Conservation (phyloP, 495 filamentous ascomycete genomes). For the Daldinia decipiens region DNA sequence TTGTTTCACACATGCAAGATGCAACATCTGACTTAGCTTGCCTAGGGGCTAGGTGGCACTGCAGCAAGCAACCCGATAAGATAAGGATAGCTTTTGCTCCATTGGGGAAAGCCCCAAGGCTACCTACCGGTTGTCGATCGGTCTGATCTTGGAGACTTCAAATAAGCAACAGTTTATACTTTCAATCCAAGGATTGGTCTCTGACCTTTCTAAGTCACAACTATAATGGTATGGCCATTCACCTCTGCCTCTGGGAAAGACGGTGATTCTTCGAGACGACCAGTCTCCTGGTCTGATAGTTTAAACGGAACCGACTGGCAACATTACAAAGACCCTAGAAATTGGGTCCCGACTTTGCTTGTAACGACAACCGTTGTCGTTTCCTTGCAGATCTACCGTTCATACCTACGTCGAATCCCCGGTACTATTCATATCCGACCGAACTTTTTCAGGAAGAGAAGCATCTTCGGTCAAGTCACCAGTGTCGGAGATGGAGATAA, state of each 20-base stretch:
- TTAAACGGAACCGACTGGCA: slow-evolving; percentile 70
- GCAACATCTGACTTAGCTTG: slow-evolving; percentile 7
- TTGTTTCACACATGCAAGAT: slow-evolving; percentile 15
- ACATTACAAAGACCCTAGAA: slow-evolving; percentile 72
- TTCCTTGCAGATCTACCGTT: slow-evolving; percentile 70
- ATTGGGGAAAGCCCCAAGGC: slow-evolving; percentile 27
- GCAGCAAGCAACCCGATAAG: slow-evolving; percentile 23
- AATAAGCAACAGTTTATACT: slow-evolving; percentile 13
- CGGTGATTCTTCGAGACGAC: slow-evolving; percentile 44
- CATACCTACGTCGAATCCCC: slow-evolving; percentile 84
- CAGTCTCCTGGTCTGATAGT: slow-evolving; percentile 61
- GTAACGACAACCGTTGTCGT: slow-evolving; percentile 73
- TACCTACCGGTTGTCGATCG: slow-evolving; percentile 8
- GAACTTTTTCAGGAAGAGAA: slow-evolving; percentile 72
- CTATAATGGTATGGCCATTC: slow-evolving; percentile 44
- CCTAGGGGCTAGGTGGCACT: background rate
- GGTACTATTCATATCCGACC: slow-evolving; percentile 75
- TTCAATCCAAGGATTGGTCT: slow-evolving; percentile 7
- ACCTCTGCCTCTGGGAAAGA: slow-evolving; percentile 38
- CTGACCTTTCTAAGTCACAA: slow-evolving; percentile 18
- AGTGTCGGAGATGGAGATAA: slow-evolving; percentile 96
- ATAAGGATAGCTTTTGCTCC: slow-evolving; percentile 28
- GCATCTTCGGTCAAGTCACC: slow-evolving; percentile 84
- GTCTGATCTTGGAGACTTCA: slow-evolving; percentile 3
- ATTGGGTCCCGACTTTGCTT: slow-evolving; percentile 72